Evolutionary conservation across 768 basidiomycete species (phyloP).

Genomic region (Podaxis sp.): DNA sequence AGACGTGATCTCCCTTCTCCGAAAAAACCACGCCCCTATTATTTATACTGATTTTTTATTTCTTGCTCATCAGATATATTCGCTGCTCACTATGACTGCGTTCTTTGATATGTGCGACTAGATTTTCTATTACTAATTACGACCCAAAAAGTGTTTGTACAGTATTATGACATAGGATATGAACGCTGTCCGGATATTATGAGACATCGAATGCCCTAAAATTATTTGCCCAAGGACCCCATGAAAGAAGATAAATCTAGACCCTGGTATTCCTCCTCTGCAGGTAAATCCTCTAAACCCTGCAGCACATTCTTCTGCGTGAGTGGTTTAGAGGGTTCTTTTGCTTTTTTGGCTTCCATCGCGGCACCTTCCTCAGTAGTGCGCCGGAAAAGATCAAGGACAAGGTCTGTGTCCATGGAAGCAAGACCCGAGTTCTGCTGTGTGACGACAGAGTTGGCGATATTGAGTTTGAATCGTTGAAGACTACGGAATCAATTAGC

Average conservation of each 20-base stretch:
- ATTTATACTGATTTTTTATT: not conserved
- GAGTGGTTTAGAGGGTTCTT: slow-evolving; percentile 52
- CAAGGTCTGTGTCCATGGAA: slow-evolving; percentile 97
- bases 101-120: not conserved
- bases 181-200: not conserved
- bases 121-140: slow-evolving; percentile 8
- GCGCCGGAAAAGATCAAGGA: slow-evolving; percentile 87
- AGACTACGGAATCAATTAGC: slow-evolving; percentile 49
- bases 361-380: slow-evolving; percentile 71
- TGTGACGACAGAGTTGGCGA: slow-evolving; percentile 94
- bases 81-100: not conserved
- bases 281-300: slow-evolving; percentile 87
- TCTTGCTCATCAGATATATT: not conserved
- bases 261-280: slow-evolving; percentile 90
- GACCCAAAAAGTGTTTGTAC: slow-evolving; percentile 1
- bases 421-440: slow-evolving; percentile 94
- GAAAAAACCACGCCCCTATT: slow-evolving; percentile 4
- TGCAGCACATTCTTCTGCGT: slow-evolving; percentile 83
- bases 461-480: slow-evolving; percentile 98
- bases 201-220: not conserved
- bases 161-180: slow-evolving; percentile 13
- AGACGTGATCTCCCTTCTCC: slow-evolving; percentile 20
- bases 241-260: slow-evolving; percentile 87
- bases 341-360: slow-evolving; percentile 52
- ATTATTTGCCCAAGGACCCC: slow-evolving; percentile 66